These are phyloP conservation scores for Extremus antarcticus DNA, from an alignment of 495 filamentous ascomycete genomes.

Conservation along the genomic window DNA sequence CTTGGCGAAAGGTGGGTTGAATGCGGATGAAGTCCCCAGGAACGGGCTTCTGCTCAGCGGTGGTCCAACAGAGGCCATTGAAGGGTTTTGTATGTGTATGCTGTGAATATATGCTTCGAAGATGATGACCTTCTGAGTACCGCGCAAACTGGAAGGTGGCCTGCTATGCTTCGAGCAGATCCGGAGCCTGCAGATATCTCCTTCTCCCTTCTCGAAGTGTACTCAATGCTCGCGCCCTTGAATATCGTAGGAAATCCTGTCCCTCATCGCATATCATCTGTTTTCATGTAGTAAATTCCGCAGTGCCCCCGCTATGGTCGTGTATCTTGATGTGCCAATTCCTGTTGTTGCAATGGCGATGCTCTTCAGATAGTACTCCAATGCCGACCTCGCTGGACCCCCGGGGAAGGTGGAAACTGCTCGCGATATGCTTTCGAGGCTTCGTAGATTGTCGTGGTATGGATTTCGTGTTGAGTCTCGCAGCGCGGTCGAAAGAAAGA, in stretches of 20 bases:
- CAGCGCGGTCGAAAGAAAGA: no score
- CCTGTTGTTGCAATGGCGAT: no score
- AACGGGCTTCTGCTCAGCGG: slow-evolving; percentile 27
- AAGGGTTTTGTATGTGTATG: neutral
- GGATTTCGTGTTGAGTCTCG: no score
- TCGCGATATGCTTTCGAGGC: no score
- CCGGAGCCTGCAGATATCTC: neutral
- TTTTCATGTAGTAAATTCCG: neutral
- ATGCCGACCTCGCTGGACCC: no score
- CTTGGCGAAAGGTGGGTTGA: slow-evolving; percentile 20
- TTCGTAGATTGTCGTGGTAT: no score
- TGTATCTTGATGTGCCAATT: neutral
- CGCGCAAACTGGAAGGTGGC: no score
- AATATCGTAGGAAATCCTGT: neutral
- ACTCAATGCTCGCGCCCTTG: neutral
- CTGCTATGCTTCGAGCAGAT: neutral
- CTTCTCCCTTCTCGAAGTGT: neutral
- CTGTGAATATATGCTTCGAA: no score
- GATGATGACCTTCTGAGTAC: no score
- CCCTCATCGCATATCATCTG: neutral
- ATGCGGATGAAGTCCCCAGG: slow-evolving; percentile 12
- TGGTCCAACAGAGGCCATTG: slow-evolving; percentile 27
- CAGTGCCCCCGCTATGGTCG: neutral
- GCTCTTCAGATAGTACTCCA: no score
- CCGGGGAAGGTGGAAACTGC: no score